Base-by-base conservation (phyloP, 306 rosid species). In the Hippophae gyantsensis region DNA sequence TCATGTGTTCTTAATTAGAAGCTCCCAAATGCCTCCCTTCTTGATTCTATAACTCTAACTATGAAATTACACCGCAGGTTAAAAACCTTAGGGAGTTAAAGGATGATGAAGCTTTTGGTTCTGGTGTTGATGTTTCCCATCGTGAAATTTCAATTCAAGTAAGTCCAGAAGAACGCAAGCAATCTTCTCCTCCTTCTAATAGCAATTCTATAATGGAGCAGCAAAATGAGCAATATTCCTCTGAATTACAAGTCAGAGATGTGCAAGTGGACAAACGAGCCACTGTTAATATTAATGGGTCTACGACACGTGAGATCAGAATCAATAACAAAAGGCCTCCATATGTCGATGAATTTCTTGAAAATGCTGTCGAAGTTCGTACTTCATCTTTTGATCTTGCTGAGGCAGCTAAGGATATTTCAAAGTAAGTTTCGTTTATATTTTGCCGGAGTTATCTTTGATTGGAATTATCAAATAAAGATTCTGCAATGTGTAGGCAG, bases 81-180 rank as follows among this genome's bases (percentile, higher is more conserved):
- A 71, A 60, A 77, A 73, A 51, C 52, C 40, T 59, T 79, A 73
- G 45, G 68, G 70, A 10, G 49, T 42, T 54, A 61, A 70, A 58
- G 58, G 64, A 66, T 52, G 82, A 70, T 18, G 76, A 73, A 25
- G 42, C 57, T 0, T 14, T 25, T 63, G 68, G 44, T 61, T 76
- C 81, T 26, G 58, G 69, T 6, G 60, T 55, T 41, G 2, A 32
- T 32, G 71, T 75, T 66, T 75, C 82, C 6, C 81, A 66, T 45
- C 58, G 83, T 48, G 85, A 90, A 49, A 71, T 72, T 79, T 89
- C 74, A 10, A 90, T 90, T n/a, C 94, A 90, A 76, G 83, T 87
- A 88, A 82, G 82, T 59, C 60, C 80, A 71, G 53, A 43, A 65
- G 71, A 64, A 72, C 72, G 56, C 45, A 59, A 26, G 66, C 81